Conservation (phyloP, 169 alveolate species). For the Babesia gibsoni region DNA sequence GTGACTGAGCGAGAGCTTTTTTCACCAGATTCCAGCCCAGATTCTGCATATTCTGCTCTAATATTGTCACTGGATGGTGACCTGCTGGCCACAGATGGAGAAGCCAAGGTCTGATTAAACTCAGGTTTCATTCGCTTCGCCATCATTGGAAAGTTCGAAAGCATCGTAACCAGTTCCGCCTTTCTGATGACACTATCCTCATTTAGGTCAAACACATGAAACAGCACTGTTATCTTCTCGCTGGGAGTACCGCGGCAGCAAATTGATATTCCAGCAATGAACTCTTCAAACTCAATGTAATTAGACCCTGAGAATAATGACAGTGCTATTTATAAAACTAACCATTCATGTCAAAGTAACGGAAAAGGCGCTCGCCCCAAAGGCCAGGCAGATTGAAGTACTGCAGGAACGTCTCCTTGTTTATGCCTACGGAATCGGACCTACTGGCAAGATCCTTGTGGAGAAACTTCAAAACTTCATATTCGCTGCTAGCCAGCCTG, state of each 20-base stretch:
- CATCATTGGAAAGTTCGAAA: conserved; percentile 80
- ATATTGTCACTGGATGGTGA: no score
- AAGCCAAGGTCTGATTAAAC: no score
- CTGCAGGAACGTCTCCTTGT: conserved; percentile 83
- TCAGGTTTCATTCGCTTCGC: conserved; percentile 64
- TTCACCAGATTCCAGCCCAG: no score
- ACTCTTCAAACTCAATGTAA: conserved; percentile 79
- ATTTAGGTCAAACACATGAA: conserved; percentile 80
- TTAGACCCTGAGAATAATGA: conserved; percentile 59
- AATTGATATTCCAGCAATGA: conserved; percentile 76
- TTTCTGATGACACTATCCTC: conserved; percentile 77
- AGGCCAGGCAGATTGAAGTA: conserved; percentile 84
- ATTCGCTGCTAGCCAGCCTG: conserved; percentile 69
- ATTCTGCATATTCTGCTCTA: no score
- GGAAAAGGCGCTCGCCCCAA: conserved; percentile 85
- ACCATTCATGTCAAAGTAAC: conserved; percentile 72
- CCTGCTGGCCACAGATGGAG: no score
- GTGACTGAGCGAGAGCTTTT: no score
- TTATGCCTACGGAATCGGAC: conserved; percentile 74
- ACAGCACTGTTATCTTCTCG: conserved; percentile 79
- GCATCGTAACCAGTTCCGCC: conserved; percentile 83
- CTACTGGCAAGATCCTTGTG: conserved; percentile 79
- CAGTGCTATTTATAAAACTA: not conserved
- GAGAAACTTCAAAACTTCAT: conserved; percentile 69
- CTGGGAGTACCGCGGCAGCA: conserved; percentile 85